Conservation (phyloP, 345 rosid species). For the Rhodomyrtus tomentosa region DNA sequence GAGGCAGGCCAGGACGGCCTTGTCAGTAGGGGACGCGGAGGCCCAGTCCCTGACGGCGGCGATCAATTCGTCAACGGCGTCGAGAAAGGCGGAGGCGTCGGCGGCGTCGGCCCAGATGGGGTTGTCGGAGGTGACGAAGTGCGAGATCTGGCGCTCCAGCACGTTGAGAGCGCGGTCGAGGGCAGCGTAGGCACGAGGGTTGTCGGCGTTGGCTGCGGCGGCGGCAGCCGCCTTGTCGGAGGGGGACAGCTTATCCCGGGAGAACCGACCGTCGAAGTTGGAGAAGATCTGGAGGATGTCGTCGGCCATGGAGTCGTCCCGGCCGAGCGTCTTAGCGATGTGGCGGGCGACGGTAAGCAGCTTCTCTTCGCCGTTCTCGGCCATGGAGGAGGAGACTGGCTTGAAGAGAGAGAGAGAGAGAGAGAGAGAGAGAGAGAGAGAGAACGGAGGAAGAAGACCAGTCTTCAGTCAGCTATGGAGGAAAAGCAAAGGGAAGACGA, state of each 20-base stretch:
- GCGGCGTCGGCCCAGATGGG: conserved; percentile 87
- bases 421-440: neutral
- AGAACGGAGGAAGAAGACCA: neutral
- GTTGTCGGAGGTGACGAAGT: conserved; percentile 40
- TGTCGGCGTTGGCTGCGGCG: conserved; percentile 25
- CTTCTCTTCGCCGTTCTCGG: conserved; percentile 83
- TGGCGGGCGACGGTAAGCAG: conserved; percentile 80
- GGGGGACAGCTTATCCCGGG: conserved; percentile 66
- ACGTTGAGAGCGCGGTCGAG: conserved; percentile 45
- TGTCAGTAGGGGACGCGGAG: conserved; percentile 42
- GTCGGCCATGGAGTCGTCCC: conserved; percentile 70
- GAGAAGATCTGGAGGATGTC: conserved; percentile 91
- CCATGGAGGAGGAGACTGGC: conserved; percentile 1
- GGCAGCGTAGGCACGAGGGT: conserved; percentile 21
- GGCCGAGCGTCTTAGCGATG: conserved; percentile 87
- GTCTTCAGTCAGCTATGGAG: neutral
- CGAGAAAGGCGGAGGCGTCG: conserved; percentile 64
- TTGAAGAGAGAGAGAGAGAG: neutral
- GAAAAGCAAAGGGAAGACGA: neutral
- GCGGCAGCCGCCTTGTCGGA: neutral
- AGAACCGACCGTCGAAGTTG: conserved; percentile 75
- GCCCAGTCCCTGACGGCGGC: conserved; percentile 36
- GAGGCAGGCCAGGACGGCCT: conserved; percentile 33
- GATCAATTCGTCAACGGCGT: conserved; percentile 60
- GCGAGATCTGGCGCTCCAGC: conserved; percentile 68